These are phyloP conservation scores for Stylosanthes scabra DNA, from an alignment of 331 rosid genomes.

Conservation along the genomic window DNA sequence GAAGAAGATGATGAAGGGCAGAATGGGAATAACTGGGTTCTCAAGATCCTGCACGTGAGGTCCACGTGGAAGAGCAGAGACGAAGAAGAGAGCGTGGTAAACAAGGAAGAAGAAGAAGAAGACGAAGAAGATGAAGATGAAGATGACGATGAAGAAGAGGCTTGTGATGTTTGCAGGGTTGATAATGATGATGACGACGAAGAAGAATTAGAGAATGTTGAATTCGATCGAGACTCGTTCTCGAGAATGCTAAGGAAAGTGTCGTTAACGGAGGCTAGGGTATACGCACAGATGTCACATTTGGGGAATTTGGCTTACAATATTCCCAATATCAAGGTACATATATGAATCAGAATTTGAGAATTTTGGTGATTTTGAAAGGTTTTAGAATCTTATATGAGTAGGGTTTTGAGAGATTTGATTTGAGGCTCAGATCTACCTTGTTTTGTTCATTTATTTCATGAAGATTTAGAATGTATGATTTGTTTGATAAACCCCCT, in stretches of 20 bases:
- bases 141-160: too few relatives aligned
- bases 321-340: slow-evolving; percentile 78
- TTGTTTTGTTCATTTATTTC: slow-evolving; percentile 12
- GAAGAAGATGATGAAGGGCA: slow-evolving; percentile 38
- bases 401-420: slow-evolving; percentile 4
- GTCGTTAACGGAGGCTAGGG: slow-evolving; percentile 72
- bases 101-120: neutral
- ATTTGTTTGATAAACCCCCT: slow-evolving; percentile 24
- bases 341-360: neutral
- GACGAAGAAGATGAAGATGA: neutral
- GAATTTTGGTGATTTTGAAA: neutral
- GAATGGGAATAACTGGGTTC: slow-evolving; percentile 74
- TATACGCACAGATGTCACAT: slow-evolving; percentile 88
- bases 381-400: neutral
- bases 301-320: slow-evolving; percentile 80
- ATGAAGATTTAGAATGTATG: slow-evolving; percentile 20
- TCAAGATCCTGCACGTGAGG: slow-evolving; percentile 73
- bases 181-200: slow-evolving; percentile 35
- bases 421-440: slow-evolving; percentile 26
- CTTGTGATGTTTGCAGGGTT: too few relatives aligned
- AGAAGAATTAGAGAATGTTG: slow-evolving; percentile 23
- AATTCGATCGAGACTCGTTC: slow-evolving; percentile 74
- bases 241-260: slow-evolving; percentile 81
- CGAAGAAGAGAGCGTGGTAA: slow-evolving; percentile 12
- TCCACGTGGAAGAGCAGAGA: slow-evolving; percentile 64